Evolutionary conservation across 1,284 basidiomycete genomes (phyloP).

Genomic region (Prillingera fragicola): DNA sequence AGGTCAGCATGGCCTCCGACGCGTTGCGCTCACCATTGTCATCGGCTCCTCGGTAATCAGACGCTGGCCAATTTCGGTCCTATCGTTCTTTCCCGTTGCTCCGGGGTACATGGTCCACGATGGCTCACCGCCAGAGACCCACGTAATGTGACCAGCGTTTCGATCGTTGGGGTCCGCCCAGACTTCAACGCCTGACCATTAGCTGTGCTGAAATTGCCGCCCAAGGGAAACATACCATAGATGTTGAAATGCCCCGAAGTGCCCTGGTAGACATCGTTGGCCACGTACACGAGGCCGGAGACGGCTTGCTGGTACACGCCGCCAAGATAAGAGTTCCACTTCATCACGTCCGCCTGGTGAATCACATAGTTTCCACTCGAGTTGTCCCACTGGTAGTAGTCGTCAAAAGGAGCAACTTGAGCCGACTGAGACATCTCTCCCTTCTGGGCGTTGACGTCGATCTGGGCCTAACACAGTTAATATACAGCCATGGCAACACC

Average conservation of each 20-base stretch:
- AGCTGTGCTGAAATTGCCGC: conserved; percentile 48
- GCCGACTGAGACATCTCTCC: conserved; percentile 57
- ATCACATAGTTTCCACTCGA: conserved; percentile 42
- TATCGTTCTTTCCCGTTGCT: conserved; percentile 59
- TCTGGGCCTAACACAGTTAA: conserved; percentile 19
- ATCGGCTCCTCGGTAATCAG: conserved; percentile 78
- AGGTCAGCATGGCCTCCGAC: neutral
- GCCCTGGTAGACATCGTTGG: conserved; percentile 49
- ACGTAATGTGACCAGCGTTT: conserved; percentile 57
- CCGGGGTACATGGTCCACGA: conserved; percentile 54
- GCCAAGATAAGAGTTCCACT: conserved; percentile 70
- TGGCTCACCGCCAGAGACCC: conserved; percentile 56
- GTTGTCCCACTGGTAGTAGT: conserved; percentile 58
- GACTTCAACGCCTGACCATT: conserved; percentile 57
- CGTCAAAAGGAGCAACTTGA: conserved; percentile 57
- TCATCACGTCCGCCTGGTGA: conserved; percentile 50
- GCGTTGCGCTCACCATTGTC: conserved; percentile 42
- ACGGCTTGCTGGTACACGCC: conserved; percentile 73
- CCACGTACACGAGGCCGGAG: conserved; percentile 58
- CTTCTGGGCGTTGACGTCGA: conserved; percentile 18
- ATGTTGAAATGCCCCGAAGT: conserved; percentile 27
- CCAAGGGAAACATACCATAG: conserved; percentile 56
- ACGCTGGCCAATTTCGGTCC: conserved; percentile 64
- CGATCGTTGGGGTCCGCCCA: conserved; percentile 58
- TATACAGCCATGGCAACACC: neutral